phyloP scores from a whole-genome alignment of 192 early-diverging fungal species.

The Rhizoclosmatium globosum region DNA sequence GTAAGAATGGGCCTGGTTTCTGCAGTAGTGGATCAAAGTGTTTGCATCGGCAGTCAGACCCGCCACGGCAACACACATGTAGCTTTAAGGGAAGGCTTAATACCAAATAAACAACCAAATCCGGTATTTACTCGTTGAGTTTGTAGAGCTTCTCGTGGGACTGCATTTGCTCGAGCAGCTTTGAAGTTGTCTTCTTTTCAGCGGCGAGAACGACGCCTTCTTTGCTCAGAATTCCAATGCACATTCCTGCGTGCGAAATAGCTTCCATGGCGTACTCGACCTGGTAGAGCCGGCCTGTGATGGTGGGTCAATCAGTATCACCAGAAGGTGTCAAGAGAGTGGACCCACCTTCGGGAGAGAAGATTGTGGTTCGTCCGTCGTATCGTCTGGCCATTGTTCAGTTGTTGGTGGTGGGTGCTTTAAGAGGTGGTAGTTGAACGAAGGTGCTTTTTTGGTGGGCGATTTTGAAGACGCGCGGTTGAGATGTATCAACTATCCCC shows the following conservation, averaged over 20 bases:
- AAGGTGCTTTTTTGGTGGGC: conserved; percentile 1
- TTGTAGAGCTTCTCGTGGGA: conserved; percentile 96
- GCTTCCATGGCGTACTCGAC: conserved; percentile 99
- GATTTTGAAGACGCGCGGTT: conserved; percentile 1
- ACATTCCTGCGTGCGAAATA: conserved; percentile 95
- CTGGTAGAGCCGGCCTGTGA: conserved; percentile 93
- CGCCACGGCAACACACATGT: conserved; percentile 92
- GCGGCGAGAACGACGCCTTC: conserved; percentile 98
- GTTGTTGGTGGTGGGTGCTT: neutral
- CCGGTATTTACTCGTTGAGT: conserved; percentile 77
- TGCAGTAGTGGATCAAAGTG: conserved; percentile 89
- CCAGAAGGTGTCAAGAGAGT: neutral
- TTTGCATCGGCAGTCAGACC: conserved; percentile 97
- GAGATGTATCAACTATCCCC: neutral
- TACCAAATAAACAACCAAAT: conserved; percentile 3
- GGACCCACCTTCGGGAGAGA: conserved; percentile 94
- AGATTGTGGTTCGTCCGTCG: conserved; percentile 98
- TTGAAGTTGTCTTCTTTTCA: conserved; percentile 93
- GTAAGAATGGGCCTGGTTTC: conserved; percentile 89
- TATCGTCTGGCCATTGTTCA: conserved; percentile 91
- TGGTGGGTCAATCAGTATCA: conserved; percentile 10
- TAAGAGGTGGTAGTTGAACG: neutral
- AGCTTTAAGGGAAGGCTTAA: conserved; percentile 60
- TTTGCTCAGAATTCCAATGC: conserved; percentile 88
- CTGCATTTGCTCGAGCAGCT: conserved; percentile 86